These are phyloP conservation scores for Solanum hybrid DNA, from an alignment of 305 asterid species.

Conservation along the genomic window DNA sequence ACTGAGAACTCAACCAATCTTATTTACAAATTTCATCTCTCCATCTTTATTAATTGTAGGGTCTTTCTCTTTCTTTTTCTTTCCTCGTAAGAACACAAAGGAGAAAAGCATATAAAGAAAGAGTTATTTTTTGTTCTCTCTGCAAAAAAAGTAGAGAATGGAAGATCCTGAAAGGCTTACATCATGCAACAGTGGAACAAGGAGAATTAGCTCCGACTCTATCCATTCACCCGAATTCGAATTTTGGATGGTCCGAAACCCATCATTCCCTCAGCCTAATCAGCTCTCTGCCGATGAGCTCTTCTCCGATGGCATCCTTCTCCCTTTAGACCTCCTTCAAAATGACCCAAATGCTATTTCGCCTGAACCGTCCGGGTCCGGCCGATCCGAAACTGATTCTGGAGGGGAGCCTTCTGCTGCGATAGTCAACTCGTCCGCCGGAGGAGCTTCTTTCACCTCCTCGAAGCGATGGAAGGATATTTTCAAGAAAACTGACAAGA, in stretches of 20 bases:
- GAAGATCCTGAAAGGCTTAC: conserved; percentile 33
- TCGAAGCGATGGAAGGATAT: conserved; percentile 72
- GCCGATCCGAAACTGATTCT: conserved; percentile 10
- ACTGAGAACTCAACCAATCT: neutral
- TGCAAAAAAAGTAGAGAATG: conserved; percentile 12
- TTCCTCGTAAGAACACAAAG: neutral
- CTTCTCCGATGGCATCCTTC: conserved; percentile 76
- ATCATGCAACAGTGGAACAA: conserved; percentile 44
- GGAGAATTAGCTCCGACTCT: conserved; percentile 28
- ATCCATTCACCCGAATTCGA: conserved; percentile 77
- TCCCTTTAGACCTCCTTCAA: conserved; percentile 62
- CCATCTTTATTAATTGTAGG: conserved; percentile 2
- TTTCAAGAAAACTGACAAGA: conserved; percentile 43
- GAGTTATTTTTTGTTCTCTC: neutral
- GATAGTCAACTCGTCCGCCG: conserved; percentile 10
- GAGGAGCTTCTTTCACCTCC: conserved; percentile 16
- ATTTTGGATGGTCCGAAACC: conserved; percentile 70
- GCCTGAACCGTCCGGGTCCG: conserved; percentile 27
- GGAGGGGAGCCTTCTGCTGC: conserved; percentile 7
- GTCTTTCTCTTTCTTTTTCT: neutral
- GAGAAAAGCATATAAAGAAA: neutral
- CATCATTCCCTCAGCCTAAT: conserved; percentile 50
- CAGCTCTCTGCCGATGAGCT: conserved; percentile 82
- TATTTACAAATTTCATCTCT: conserved; percentile 2
- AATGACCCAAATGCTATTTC: neutral